A percentile compares a stretch with the other conserved stretches of the same genome.
Evolutionary conservation across 768 basidiomycete genomes (phyloP).

Genomic region (Lentinula guzmanii): DNA sequence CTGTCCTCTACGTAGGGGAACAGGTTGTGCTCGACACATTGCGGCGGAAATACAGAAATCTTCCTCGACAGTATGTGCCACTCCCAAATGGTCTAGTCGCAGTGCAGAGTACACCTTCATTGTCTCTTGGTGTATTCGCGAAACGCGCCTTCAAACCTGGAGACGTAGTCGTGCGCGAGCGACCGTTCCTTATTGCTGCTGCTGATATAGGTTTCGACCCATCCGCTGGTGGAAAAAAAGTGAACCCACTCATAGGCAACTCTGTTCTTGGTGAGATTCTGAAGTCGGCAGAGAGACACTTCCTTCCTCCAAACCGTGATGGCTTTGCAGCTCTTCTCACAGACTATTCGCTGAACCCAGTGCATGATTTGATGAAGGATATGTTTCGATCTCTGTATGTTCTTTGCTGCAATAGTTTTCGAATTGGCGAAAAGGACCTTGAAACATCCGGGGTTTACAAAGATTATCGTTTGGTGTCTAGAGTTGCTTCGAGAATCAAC

Average conservation of each 20-base stretch:
- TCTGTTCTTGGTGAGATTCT: neutral
- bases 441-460: neutral
- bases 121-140: neutral
- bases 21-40: neutral
- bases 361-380: neutral
- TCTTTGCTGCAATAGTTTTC: neutral
- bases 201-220: neutral
- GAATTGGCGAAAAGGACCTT: neutral
- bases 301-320: neutral
- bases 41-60: neutral
- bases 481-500: neutral
- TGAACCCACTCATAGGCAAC: neutral
- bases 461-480: neutral
- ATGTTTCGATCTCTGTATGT: neutral
- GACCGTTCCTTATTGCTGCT: neutral
- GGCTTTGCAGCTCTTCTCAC: neutral
- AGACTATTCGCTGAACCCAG: neutral
- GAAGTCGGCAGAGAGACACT: neutral
- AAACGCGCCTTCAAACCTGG: neutral
- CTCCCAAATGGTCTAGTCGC: neutral
- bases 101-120: neutral
- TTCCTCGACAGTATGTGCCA: neutral
- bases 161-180: neutral
- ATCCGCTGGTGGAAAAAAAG: neutral
- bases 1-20: neutral